A percentile compares a stretch with the other conserved stretches of the same genome.
These are phyloP conservation scores for Fraxinus baroniana DNA, from an alignment of 305 asterid species.

Conservation along the genomic window DNA sequence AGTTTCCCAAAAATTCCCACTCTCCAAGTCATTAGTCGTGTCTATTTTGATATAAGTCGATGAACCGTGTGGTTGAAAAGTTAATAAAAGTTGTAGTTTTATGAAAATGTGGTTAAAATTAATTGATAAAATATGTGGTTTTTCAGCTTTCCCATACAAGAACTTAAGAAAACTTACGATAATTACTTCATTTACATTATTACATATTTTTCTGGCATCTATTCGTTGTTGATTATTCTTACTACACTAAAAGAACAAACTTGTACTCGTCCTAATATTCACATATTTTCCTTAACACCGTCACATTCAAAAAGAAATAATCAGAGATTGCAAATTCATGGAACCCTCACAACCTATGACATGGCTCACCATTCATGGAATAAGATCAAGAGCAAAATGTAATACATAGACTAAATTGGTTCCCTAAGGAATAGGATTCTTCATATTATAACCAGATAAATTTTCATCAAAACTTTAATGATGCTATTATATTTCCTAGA, in stretches of 20 bases:
- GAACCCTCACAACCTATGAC: not conserved
- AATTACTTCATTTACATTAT: too few species aligned
- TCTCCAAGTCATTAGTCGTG: not conserved
- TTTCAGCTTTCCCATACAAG: too few species aligned
- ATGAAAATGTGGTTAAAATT: too few species aligned
- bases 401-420: not conserved
- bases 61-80: too few species aligned
- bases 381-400: not conserved
- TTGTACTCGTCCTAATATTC: not conserved
- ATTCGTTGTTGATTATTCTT: not conserved
- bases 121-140: too few species aligned
- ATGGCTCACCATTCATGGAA: not conserved
- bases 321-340: not conserved
- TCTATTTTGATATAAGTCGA: too few species aligned
- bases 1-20: not conserved
- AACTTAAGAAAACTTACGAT: too few species aligned
- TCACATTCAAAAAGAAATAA: not conserved
- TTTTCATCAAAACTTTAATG: too few species aligned
- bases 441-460: not conserved
- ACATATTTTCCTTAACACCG: not conserved
- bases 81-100: too few species aligned
- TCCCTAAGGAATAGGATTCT: not conserved
- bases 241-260: not conserved
- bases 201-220: not conserved
- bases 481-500: not conserved